A percentile compares a stretch with the other conserved stretches of the same genome.
Evolutionary conservation across 768 basidiomycete genomes (phyloP).

Genomic region (Baorangia bicolor): DNA sequence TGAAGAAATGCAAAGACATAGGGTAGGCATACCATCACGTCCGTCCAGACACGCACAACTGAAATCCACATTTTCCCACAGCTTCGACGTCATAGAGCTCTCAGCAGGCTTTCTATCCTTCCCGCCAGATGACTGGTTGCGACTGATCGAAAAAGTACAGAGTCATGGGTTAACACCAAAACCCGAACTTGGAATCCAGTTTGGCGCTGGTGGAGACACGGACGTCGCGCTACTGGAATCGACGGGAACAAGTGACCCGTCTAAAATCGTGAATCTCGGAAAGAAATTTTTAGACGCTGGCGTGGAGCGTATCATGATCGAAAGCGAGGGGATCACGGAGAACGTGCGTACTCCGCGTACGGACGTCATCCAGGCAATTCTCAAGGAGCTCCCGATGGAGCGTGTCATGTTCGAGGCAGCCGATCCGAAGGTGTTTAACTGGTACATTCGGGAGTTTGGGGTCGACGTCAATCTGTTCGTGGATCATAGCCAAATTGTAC

Average conservation of each 20-base stretch:
- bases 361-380: slow-evolving; percentile 44
- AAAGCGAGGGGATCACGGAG: slow-evolving; percentile 48
- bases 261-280: slow-evolving; percentile 37
- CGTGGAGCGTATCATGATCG: slow-evolving; percentile 47
- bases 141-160: slow-evolving; percentile 39
- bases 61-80: slow-evolving; percentile 4
- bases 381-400: slow-evolving; percentile 38
- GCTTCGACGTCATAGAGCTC: slow-evolving; percentile 46
- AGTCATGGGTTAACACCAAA: slow-evolving; percentile 42
- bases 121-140: slow-evolving; percentile 43
- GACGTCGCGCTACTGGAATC: slow-evolving; percentile 37
- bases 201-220: slow-evolving; percentile 46
- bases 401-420: slow-evolving; percentile 50
- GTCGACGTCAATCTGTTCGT: slow-evolving; percentile 43
- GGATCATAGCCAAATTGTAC: slow-evolving; percentile 46
- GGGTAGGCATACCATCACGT: not conserved
- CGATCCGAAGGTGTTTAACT: slow-evolving; percentile 44
- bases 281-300: slow-evolving; percentile 42
- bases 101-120: slow-evolving; percentile 48
- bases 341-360: slow-evolving; percentile 43
- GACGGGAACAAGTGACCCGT: slow-evolving; percentile 32
- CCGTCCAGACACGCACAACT: not conserved
- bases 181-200: slow-evolving; percentile 46
- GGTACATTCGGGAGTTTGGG: slow-evolving; percentile 45
- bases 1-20: slow-evolving; percentile 13